Evolutionary conservation across 2,329 filamentous ascomycete species (phyloP), one percentile per base, ranked within the genome.

Genomic region (Alternaria dauci): DNA sequence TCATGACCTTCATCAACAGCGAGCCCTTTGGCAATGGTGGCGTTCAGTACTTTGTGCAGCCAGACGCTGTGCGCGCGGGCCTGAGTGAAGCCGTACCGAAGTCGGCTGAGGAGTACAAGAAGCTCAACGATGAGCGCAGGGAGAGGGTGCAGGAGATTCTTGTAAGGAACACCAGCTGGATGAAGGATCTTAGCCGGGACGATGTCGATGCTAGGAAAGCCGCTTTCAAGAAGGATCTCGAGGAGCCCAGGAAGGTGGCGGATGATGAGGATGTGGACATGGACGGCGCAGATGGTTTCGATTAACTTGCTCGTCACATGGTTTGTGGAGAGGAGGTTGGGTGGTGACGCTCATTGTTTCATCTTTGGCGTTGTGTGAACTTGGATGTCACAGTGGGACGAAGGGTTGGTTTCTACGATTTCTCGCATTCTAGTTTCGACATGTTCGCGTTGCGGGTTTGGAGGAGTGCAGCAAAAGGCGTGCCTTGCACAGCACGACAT

Each of bases 131-230:
- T 11, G 62, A 67, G 23, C 71, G 79, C 39, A 69, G 74, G 11
- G 76, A 80, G 28, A 75, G 78, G 47, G 73, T 77, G 1, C 75
- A 76, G 61, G 82, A 84, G 60, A 71, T 74, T 28, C 76, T 80
- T n/a, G 73, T 81, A 32, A 75, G 78, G 59, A 83, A 82, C 63
- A 82, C 81, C 57, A 71, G 67, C 2, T 82, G 77, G 70, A 84
- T 84, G 82, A 80, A 78, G 66, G 81, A 80, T 38, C 58, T 81
- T 47, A 79, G 75, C 57, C 79, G 78, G 51, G 80, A 83, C 38
- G 81, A 82, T 34, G 80, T 84, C 8, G 82, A 84, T 63, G 75
- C 73, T 25, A 75, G 72, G 61, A 83, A 83, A 62, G 60, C 66
- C 8, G 67, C 68, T 9, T 78, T 76, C 53, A 75, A 73, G 59